Evolutionary conservation across 169 alveolate species (phyloP).

Genomic region (Babesia ovis): DNA sequence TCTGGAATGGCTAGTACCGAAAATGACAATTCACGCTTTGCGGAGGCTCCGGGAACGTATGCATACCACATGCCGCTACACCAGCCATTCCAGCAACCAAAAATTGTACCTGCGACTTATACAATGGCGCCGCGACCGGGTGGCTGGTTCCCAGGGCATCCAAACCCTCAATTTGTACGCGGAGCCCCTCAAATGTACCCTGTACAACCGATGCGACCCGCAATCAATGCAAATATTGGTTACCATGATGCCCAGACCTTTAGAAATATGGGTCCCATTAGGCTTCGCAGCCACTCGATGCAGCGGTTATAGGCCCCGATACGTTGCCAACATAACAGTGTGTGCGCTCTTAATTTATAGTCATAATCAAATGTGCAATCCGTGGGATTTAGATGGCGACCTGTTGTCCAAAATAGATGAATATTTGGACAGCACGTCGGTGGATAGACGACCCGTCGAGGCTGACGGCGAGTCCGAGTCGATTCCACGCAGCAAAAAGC

Average conservation of each 20-base stretch:
- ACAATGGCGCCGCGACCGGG: conserved; percentile 18
- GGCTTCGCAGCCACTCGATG: conserved; percentile 28
- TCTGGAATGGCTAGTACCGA: neutral
- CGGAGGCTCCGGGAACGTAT: neutral
- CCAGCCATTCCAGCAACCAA: conserved; percentile 1
- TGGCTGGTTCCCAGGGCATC: conserved; percentile 8
- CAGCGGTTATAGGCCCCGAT: conserved; percentile 26
- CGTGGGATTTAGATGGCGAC: conserved; percentile 32
- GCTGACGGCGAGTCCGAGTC: neutral
- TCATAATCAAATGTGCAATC: neutral
- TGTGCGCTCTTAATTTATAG: neutral
- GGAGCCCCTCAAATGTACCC: neutral
- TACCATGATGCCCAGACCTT: neutral
- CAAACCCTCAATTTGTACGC: neutral
- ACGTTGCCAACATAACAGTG: neutral
- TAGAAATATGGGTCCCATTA: neutral
- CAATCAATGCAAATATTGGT: neutral
- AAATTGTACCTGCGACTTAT: neutral
- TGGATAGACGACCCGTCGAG: neutral
- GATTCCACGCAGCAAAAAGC: neutral
- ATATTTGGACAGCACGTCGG: neutral
- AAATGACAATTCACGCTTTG: neutral
- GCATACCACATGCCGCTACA: neutral
- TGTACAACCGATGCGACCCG: neutral
- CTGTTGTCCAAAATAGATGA: conserved; percentile 34